phyloP scores from a whole-genome alignment of 2,329 filamentous ascomycete genomes.

The Lachnellula willkommii region DNA sequence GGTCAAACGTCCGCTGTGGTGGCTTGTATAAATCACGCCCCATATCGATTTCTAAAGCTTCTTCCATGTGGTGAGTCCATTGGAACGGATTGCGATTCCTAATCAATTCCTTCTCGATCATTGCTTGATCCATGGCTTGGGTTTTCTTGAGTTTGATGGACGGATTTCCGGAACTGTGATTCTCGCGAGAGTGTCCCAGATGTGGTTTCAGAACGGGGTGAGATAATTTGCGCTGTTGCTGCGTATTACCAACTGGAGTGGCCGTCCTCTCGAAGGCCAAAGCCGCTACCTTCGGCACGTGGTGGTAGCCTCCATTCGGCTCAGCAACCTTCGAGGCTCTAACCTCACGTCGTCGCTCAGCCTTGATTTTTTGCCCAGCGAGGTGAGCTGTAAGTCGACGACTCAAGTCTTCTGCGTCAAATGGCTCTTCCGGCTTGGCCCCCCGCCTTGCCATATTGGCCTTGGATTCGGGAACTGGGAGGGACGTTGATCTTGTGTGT shows the following conservation, averaged over 20 bases:
- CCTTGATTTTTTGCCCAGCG: slow-evolving; percentile 42
- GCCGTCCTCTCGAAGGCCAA: slow-evolving; percentile 51
- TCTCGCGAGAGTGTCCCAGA: slow-evolving; percentile 30
- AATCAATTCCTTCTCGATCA: slow-evolving; percentile 34
- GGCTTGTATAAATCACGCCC: slow-evolving; percentile 26
- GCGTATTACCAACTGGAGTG: slow-evolving; percentile 38
- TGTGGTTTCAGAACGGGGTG: slow-evolving; percentile 39
- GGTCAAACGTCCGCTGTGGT: slow-evolving; percentile 32
- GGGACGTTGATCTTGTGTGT: slow-evolving; percentile 24
- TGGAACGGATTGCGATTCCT: slow-evolving; percentile 43
- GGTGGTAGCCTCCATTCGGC: slow-evolving; percentile 36
- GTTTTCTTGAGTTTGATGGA: slow-evolving; percentile 16
- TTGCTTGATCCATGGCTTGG: slow-evolving; percentile 22
- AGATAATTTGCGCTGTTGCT: slow-evolving; percentile 41
- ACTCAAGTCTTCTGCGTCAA: slow-evolving; percentile 52
- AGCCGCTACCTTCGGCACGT: slow-evolving; percentile 51
- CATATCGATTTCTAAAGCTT: slow-evolving; percentile 31
- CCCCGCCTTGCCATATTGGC: slow-evolving; percentile 17
- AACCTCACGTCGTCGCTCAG: slow-evolving; percentile 21
- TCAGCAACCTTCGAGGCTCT: slow-evolving; percentile 17
- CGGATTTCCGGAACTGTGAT: slow-evolving; percentile 13
- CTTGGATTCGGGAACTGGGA: slow-evolving; percentile 18
- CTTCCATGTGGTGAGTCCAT: slow-evolving; percentile 34
- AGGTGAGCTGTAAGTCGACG: slow-evolving; percentile 47
- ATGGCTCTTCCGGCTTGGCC: slow-evolving; percentile 31